Evolutionary conservation across 2,329 filamentous ascomycete genomes (phyloP), one percentile per base, ranked within the genome.

Genomic region (Verticillium klebahnii): DNA sequence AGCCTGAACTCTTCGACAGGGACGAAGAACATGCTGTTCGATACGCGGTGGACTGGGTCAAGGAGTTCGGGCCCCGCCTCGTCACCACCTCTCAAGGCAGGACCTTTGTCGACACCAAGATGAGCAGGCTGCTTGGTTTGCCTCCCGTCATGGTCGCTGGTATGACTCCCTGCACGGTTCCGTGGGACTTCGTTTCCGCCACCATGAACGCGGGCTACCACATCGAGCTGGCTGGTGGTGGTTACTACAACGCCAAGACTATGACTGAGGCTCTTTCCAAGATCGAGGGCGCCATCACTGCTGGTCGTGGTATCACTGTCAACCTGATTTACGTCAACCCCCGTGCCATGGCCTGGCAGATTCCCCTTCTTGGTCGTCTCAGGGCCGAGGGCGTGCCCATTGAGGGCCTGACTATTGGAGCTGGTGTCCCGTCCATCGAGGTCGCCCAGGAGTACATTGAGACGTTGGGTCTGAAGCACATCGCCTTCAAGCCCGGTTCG

Each of bases 171-270:
- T 86, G 86, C 63, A 97, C 93, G 0, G 91, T 96, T 3, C 87
- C 91, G 1, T 95, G 91, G 89, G 92, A 96, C 75, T 96, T 97
- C 67, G 91, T 97, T 54, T 89, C 92, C 7, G 91, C 92, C 1
- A 94, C 92, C 17, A 96, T 96, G 91, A 94, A 94, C 68, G 92
- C 93, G 60, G 93, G 93, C n/a, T 97, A 96, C 75, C 91, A 96
- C 67, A 92, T 96, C 67, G 93, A 97, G 80, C 82, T 97, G 67
- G 93, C 88, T 63, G 93, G 92, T 72, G 93, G 93, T 74, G 93
- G 93, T 65, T 96, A 96, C 78, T 96, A 92, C 78, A 89, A 89
- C 67, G 88, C 89, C 58, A 90, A 89, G 74, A 87, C 81, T 62
- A 93, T 97, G 90, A 93, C 90, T 0, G 86, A 89, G 54, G 93